Percentiles rank a stretch among this genome's conserved stretches.
phyloP scores from a whole-genome alignment of 805 yeast species.

The Spathaspora hagerdaliae region DNA sequence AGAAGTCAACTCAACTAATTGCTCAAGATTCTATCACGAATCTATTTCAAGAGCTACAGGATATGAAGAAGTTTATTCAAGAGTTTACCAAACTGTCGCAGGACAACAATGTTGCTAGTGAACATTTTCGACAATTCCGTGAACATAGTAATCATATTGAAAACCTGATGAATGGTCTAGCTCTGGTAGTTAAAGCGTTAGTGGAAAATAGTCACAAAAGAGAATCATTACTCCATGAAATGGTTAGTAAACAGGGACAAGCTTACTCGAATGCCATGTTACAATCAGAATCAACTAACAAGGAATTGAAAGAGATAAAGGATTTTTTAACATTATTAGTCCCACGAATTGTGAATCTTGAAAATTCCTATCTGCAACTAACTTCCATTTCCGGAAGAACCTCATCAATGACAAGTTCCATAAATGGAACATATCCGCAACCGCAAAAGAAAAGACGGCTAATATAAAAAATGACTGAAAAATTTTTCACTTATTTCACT shows the following conservation, averaged over 20 bases:
- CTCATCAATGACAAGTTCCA: neutral
- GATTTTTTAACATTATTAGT: constrained; percentile 13
- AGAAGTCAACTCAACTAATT: neutral
- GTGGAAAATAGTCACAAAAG: neutral
- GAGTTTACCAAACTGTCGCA: neutral
- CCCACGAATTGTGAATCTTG: constrained; percentile 12
- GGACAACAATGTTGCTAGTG: neutral
- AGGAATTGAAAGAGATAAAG: constrained; percentile 10
- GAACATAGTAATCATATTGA: neutral
- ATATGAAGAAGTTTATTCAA: constrained; percentile 12
- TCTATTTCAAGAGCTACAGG: constrained; percentile 1
- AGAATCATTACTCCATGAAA: neutral
- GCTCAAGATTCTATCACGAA: neutral
- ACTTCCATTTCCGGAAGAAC: neutral
- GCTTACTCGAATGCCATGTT: neutral
- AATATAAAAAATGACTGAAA: neutral
- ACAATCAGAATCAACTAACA: neutral
- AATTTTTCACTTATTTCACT: too few species aligned
- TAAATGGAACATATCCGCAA: neutral
- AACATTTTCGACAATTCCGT: neutral
- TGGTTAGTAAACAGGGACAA: neutral
- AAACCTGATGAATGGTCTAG: neutral
- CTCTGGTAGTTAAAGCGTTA: neutral
- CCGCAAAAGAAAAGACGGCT: neutral
- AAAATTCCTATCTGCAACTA: constrained; percentile 1